Conservation (phyloP, 331 rosid species). For the Quercus phellos region DNA sequence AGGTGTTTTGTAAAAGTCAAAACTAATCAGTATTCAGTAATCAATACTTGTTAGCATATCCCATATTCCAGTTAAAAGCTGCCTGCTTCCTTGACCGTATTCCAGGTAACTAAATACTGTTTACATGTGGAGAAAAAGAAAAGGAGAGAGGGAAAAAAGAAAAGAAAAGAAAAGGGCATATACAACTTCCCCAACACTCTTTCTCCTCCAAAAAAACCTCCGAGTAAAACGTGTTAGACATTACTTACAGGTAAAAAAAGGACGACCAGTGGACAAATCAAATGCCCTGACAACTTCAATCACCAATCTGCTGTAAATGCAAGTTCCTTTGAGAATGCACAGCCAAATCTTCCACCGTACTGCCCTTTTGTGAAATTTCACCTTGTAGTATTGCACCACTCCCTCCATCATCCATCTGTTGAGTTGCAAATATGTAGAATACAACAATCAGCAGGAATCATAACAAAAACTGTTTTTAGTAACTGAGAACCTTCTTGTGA, state of each 20-base stretch:
- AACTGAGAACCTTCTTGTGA: not conserved
- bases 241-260: conserved; percentile 1
- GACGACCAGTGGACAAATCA: not conserved
- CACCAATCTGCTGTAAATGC: not conserved
- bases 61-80: not conserved
- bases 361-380: not conserved
- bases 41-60: not conserved
- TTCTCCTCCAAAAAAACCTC: not conserved
- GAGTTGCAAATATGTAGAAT: not conserved
- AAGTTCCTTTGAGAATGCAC: not conserved
- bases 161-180: not conserved
- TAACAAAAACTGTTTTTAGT: not conserved
- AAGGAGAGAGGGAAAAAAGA: not conserved
- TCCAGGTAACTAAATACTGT: not conserved
- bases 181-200: not conserved
- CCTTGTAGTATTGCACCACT: not conserved
- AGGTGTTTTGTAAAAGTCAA: not conserved
- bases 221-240: not conserved
- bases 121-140: not conserved
- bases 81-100: not conserved
- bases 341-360: not conserved
- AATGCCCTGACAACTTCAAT: not conserved
- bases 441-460: not conserved
- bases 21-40: not conserved
- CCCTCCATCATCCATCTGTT: conserved; percentile 21